Evolutionary conservation across 1,139 yeast genomes (phyloP).

Genomic region (Arxiozyma slooffiae): DNA sequence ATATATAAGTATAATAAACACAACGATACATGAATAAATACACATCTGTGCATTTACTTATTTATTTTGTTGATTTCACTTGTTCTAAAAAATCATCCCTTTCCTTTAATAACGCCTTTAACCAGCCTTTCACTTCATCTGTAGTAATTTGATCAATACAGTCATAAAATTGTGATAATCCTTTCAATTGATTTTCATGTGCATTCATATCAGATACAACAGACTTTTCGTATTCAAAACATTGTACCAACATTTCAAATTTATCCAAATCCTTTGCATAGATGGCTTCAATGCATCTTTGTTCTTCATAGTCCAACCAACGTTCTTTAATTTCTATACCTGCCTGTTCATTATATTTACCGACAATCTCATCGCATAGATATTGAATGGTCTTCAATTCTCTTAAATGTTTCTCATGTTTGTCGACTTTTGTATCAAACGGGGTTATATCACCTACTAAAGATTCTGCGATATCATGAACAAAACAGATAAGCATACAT

Average conservation of each 20-base stretch:
- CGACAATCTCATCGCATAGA: slow-evolving; percentile 45
- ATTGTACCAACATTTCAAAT: slow-evolving; percentile 82
- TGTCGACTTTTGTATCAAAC: slow-evolving; percentile 51
- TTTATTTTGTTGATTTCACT: neutral
- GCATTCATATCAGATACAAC: slow-evolving; percentile 34
- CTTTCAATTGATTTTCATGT: slow-evolving; percentile 30
- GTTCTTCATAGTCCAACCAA: slow-evolving; percentile 89
- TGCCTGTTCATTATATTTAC: slow-evolving; percentile 53
- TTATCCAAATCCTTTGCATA: slow-evolving; percentile 92
- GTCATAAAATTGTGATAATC: slow-evolving; percentile 58
- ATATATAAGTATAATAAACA: too few species aligned
- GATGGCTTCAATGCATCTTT: slow-evolving; percentile 70
- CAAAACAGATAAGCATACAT: slow-evolving; percentile 77
- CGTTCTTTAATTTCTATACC: slow-evolving; percentile 58
- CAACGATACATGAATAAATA: neutral
- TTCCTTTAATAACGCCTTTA: slow-evolving; percentile 53
- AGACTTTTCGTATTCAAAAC: slow-evolving; percentile 73
- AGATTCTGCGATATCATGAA: slow-evolving; percentile 91
- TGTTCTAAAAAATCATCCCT: slow-evolving; percentile 36
- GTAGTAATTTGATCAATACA: slow-evolving; percentile 61
- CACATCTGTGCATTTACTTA: neutral
- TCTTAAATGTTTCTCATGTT: slow-evolving; percentile 67
- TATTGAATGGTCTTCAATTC: slow-evolving; percentile 68
- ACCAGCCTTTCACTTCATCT: slow-evolving; percentile 59
- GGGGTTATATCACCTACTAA: slow-evolving; percentile 95